Conservation (phyloP, 805 yeast species). For the Jamesozyma jinghongensis region DNA sequence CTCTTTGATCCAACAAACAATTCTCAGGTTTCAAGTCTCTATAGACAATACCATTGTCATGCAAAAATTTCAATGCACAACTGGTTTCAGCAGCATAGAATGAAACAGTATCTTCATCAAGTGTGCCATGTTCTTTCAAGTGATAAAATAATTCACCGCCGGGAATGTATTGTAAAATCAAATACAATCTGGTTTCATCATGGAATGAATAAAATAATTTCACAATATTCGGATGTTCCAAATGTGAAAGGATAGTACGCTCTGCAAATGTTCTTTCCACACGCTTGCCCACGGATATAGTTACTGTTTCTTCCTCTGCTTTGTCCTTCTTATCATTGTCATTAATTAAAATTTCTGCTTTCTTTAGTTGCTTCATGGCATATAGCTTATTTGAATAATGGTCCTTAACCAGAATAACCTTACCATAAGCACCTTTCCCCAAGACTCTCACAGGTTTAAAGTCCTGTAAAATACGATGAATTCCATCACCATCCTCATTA, state of each 20-base stretch:
- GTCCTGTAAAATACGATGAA: slow-evolving; percentile 35
- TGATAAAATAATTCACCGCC: slow-evolving; percentile 73
- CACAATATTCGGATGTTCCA: slow-evolving; percentile 74
- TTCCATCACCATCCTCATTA: not conserved
- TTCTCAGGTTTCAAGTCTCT: slow-evolving; percentile 87
- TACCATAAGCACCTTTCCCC: slow-evolving; percentile 86
- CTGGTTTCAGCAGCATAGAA: slow-evolving; percentile 77
- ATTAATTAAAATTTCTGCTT: slow-evolving; percentile 63
- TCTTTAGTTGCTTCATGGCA: slow-evolving; percentile 80
- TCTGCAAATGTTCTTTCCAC: slow-evolving; percentile 77
- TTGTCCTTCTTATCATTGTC: slow-evolving; percentile 20
- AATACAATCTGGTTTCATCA: slow-evolving; percentile 64
- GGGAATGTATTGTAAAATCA: slow-evolving; percentile 71
- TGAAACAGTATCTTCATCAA: slow-evolving; percentile 58
- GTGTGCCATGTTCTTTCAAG: slow-evolving; percentile 33
- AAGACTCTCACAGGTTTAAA: slow-evolving; percentile 68
- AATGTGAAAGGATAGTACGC: slow-evolving; percentile 57
- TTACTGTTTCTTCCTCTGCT: slow-evolving; percentile 5
- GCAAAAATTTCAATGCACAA: slow-evolving; percentile 67
- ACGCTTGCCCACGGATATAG: slow-evolving; percentile 32
- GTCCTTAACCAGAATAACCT: slow-evolving; percentile 70
- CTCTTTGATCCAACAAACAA: slow-evolving; percentile 60
- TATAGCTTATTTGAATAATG: slow-evolving; percentile 50
- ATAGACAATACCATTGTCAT: slow-evolving; percentile 72
- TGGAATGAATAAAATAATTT: slow-evolving; percentile 77